Evolutionary conservation across 768 basidiomycete species (phyloP), one percentile per base, ranked within the genome.

Genomic region (Xerocomus brunneocitrinus): DNA sequence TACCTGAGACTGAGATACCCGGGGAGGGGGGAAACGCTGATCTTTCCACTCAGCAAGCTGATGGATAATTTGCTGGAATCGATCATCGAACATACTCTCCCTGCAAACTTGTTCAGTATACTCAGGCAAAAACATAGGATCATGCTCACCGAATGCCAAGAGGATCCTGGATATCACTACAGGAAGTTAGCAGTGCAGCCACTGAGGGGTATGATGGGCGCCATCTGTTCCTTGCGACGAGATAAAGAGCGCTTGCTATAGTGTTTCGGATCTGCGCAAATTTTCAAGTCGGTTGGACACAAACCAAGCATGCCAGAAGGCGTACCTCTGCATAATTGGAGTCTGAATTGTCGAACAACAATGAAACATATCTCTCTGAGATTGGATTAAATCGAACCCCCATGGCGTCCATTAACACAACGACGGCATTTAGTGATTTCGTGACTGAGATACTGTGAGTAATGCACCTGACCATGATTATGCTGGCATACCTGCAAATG

Each of bases 321-420:
- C 69, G 38, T 67, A 89, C 92, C 72, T 95, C 93, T 13, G 88
- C 90, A 65, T 92, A 97, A 34, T 84, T 83, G 4, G 89, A 91
- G 56, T 87, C 79, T 24, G 88, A 78, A 62, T 90, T 89, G 19
- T 82, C 77, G 59, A 95, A 84, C 59, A 89, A 79, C 42, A 89
- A 62, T 46, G 83, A 74, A 53, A 85, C 74, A 66, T 90, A 88
- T 63, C 79, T 78, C 51, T 86, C 83, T n/a, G 83, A 75, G 67
- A 81, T 71, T 8, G 83, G 72, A 47, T 81, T 79, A 67, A 90
- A 89, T 52, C 85, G 80, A 46, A 81, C 72, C 16, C 84, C 85
- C 14, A 85, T 74, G 52, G 76, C 74, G 40, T 89, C 84, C 49
- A 89, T 79, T 51, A 92, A 67, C 25, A 83, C 79, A 16, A 81